Evolutionary conservation across 495 filamentous ascomycete genomes (phyloP), one percentile per base, ranked within the genome.

Genomic region (Neurospora sp.): DNA sequence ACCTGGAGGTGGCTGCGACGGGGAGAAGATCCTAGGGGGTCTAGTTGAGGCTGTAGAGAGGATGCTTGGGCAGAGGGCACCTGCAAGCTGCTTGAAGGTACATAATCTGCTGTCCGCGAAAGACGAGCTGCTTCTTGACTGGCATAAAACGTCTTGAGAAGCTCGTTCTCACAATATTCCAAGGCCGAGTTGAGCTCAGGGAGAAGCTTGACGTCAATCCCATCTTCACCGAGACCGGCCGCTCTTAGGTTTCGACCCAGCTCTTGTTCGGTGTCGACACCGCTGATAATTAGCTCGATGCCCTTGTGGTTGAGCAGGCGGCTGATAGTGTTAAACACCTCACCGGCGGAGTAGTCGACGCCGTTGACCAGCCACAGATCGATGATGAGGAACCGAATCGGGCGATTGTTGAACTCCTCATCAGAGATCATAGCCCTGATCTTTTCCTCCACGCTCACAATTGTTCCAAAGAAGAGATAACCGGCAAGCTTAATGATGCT

Each of bases 381-480:
- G 48, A 99, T 83, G n/a, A 98, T 90, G 59, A 99, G 83, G 80
- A 92, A 98, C 73, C 92, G 90, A 77, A 98, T 97, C 1, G 94
- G 95, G 37, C 88, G 89, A 69, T 85, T 78, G 42, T 83, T 83
- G 81, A 97, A 97, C 2, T 89, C 87, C 69, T 97, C 90, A 27
- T 96, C 93, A 48, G 93, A 88, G 39, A 98, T 91, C 70, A 98
- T 82, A 2, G 85, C 88, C 27, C 94, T 88, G 78, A 97, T 93
- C 71, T 91, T 91, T 72, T 92, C 91, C 81, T 99, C 96, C 4
- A 99, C 94, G 40, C 91, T 91, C 39, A 97, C 94, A 71, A 99
- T 98, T 0, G 94, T 97, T 7, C 96, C 96, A 76, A 99, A 99
- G 84, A 98, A 99, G 9, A 98, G 87, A 75, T 93, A 97, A 1